Evolutionary conservation across 2,329 filamentous ascomycete genomes (phyloP).

Genomic region (Aspergillus fijiensis): DNA sequence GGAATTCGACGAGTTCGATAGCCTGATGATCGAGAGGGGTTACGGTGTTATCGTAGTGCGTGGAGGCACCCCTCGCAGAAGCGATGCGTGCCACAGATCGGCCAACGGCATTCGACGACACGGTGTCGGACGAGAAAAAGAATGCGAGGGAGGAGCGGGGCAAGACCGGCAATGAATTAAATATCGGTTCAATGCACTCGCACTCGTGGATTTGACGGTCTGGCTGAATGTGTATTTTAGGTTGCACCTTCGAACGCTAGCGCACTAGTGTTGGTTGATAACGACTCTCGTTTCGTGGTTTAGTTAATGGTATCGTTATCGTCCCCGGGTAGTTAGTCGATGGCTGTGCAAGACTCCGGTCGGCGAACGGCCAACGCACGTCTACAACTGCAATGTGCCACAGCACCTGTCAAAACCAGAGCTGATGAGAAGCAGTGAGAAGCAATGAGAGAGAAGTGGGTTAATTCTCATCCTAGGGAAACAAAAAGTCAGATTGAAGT

Average conservation of each 20-base stretch:
- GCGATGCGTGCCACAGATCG: constrained; percentile 28
- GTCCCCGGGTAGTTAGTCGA: not conserved
- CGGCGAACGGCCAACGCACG: not conserved
- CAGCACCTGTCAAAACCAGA: not conserved
- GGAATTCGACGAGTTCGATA: constrained; percentile 36
- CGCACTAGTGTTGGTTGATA: constrained; percentile 1
- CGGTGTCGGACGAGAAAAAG: constrained; percentile 16
- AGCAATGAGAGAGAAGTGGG: not conserved
- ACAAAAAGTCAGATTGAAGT: not conserved
- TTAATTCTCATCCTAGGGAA: no score
- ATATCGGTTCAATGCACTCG: not conserved
- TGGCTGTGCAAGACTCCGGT: constrained; percentile 1
- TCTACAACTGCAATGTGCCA: constrained; percentile 1
- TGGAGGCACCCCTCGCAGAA: constrained; percentile 27
- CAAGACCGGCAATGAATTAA: not conserved
- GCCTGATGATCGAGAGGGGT: constrained; percentile 25
- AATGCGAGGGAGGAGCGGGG: constrained; percentile 3
- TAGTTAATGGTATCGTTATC: not conserved
- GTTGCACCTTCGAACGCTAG: constrained; percentile 2
- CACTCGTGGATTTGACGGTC: not conserved
- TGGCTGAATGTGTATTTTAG: not conserved
- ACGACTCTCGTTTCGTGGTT: not conserved
- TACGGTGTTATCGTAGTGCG: constrained; percentile 11
- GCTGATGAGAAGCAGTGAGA: not conserved
- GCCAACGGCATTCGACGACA: constrained; percentile 29